Percentiles rank a stretch among this genome's conserved stretches.
Evolutionary conservation across 352 stramenopile genomes (phyloP).

Genomic region (Phytophthora parvispora): DNA sequence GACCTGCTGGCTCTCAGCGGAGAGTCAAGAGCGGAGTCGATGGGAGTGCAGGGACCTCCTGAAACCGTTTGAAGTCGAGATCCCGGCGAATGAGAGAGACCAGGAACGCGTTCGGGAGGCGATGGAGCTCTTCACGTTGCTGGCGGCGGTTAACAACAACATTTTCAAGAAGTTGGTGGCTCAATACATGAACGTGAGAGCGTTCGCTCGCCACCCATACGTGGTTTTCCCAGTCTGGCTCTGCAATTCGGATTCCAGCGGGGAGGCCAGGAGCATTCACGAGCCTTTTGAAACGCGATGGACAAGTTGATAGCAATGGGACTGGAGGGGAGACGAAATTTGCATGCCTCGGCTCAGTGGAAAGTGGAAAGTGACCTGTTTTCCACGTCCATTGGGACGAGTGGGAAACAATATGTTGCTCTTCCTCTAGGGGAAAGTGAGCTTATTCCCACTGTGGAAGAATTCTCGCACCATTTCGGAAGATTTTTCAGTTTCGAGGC

Average conservation of each 20-base stretch:
- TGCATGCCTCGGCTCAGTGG: not conserved
- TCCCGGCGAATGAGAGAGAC: constrained; percentile 1
- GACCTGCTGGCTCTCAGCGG: not conserved
- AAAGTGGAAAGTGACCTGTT: not conserved
- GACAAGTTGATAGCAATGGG: not conserved
- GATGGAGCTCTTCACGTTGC: constrained; percentile 12
- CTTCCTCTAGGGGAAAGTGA: not conserved
- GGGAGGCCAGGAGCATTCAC: constrained; percentile 1
- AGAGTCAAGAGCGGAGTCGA: not conserved
- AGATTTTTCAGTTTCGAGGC: constrained; percentile 2
- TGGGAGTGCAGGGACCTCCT: not conserved
- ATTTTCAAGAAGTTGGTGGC: not conserved
- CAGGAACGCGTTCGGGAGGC: constrained; percentile 2
- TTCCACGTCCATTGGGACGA: not conserved
- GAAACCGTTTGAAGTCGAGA: not conserved
- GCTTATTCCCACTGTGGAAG: not conserved
- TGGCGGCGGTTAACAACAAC: constrained; percentile 1
- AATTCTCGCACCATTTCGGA: not conserved
- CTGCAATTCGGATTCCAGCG: not conserved
- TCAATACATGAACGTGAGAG: not conserved
- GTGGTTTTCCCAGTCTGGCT: not conserved
- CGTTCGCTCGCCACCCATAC: not conserved
- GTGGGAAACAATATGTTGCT: not conserved
- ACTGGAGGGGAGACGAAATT: not conserved
- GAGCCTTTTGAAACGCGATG: constrained; percentile 7